A percentile compares a stretch with the other conserved stretches of the same genome.
Conservation (phyloP, 163 green algal genomes). For the Dunaliella salina region DNA sequence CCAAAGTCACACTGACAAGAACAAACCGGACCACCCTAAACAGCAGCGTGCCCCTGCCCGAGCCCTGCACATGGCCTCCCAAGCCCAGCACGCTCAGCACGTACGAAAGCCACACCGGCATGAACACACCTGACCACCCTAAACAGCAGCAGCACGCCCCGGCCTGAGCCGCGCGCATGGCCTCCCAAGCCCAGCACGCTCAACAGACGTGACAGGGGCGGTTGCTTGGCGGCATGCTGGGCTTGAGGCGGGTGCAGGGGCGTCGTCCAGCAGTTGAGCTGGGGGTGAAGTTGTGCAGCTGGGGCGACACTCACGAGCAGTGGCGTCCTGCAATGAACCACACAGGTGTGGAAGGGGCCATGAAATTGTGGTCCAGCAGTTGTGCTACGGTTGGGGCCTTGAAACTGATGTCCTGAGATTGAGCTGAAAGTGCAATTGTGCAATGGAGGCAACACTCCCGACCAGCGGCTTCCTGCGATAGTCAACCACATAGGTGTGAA, state of each 20-base stretch:
- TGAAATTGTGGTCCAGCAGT: too few species aligned
- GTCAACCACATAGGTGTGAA: background rate
- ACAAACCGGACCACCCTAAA: background rate
- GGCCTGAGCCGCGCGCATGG: background rate
- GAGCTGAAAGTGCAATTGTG: background rate
- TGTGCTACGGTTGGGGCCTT: too few species aligned
- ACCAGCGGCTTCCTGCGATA: background rate
- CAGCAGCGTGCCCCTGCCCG: background rate
- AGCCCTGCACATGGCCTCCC: background rate
- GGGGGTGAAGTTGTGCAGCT: background rate
- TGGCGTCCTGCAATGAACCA: background rate
- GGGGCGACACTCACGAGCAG: background rate
- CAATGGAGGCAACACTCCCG: background rate
- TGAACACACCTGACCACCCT: background rate
- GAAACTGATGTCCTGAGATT: too few species aligned
- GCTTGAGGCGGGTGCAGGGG: background rate
- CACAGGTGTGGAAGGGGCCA: background rate
- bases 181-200: background rate
- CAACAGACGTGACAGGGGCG: background rate
- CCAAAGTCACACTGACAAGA: too few species aligned
- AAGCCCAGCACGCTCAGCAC: background rate
- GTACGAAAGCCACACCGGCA: too few species aligned
- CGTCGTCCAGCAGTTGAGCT: background rate
- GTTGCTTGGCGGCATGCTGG: background rate
- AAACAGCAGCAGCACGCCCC: background rate